A percentile compares a stretch with the other conserved stretches of the same genome.
These are phyloP conservation scores for Nothopassalora personata DNA, from an alignment of 2,329 filamentous ascomycete species.

Conservation along the genomic window DNA sequence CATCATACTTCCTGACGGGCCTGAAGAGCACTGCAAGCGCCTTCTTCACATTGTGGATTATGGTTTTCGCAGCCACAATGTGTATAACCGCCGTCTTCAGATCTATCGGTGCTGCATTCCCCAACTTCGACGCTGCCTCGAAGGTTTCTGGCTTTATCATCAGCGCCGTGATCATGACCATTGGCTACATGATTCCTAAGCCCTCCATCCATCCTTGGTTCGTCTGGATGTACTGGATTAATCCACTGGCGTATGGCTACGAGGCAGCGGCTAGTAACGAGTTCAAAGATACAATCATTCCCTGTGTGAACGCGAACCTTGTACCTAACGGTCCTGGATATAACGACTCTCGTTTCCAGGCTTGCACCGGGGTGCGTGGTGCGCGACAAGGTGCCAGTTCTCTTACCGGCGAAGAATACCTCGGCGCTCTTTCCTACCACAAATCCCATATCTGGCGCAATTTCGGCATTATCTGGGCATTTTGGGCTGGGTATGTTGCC, in stretches of 20 bases:
- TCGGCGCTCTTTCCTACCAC: constrained; percentile 48
- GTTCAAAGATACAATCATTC: constrained; percentile 54
- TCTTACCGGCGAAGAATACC: constrained; percentile 59
- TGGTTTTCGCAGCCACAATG: constrained; percentile 44
- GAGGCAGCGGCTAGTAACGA: constrained; percentile 62
- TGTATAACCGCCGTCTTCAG: constrained; percentile 44
- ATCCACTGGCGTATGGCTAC: constrained; percentile 31
- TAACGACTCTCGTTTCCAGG: constrained; percentile 28
- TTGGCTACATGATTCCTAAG: constrained; percentile 32
- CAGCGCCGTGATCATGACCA: constrained; percentile 29
- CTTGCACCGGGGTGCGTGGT: constrained; percentile 48
- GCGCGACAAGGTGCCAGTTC: constrained; percentile 50
- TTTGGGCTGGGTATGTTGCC: constrained; percentile 55
- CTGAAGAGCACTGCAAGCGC: constrained; percentile 47
- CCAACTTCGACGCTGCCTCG: constrained; percentile 30
- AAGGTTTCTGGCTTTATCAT: constrained; percentile 30
- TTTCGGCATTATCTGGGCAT: constrained; percentile 62
- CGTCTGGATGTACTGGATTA: constrained; percentile 56
- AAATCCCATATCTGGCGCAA: constrained; percentile 48
- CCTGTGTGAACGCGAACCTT: constrained; percentile 48
- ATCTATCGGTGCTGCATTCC: constrained; percentile 35
- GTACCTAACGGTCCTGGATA: constrained; percentile 38
- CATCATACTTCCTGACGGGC: constrained; percentile 61
- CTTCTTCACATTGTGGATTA: constrained; percentile 60
- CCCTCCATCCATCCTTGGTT: constrained; percentile 47